Percentiles rank a stretch among this genome's conserved stretches.
Conservation (phyloP, 176 grass and related monocot species). For the Lolium perenne region DNA sequence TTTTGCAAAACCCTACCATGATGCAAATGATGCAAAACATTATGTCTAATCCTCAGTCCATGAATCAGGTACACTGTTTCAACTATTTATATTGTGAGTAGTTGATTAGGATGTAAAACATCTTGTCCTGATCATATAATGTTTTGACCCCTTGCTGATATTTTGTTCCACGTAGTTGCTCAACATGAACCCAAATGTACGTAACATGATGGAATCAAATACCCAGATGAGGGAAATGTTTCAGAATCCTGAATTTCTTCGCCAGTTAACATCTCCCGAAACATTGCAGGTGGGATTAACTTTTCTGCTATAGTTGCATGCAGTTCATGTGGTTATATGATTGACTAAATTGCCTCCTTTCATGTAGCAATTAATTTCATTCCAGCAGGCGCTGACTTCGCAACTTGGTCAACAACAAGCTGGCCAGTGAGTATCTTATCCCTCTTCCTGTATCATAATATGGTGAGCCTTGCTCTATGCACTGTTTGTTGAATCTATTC, state of each 20-base stretch:
- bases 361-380: conserved; percentile 61
- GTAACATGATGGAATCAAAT: conserved; percentile 69
- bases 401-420: conserved; percentile 63
- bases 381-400: conserved; percentile 62
- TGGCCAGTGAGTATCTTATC: conserved; percentile 57
- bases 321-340: conserved; percentile 8
- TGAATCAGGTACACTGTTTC: conserved; percentile 60
- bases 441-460: background rate
- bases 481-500: conserved; percentile 35
- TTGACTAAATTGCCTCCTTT: background rate
- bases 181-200: conserved; percentile 62
- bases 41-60: conserved; percentile 68
- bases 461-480: conserved; percentile 6
- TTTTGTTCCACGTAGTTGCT: conserved; percentile 50
- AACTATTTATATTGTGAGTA: conserved; percentile 22
- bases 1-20: conserved; percentile 83
- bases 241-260: conserved; percentile 84
- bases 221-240: conserved; percentile 75
- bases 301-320: conserved; percentile 31
- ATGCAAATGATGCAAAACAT: conserved; percentile 85
- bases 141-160: conserved; percentile 9
- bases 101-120: background rate
- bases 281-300: conserved; percentile 65
- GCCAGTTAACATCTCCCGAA: conserved; percentile 77
- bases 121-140: background rate